These are phyloP conservation scores for Aegle marmelos DNA, from an alignment of 345 rosid genomes.

Conservation along the genomic window DNA sequence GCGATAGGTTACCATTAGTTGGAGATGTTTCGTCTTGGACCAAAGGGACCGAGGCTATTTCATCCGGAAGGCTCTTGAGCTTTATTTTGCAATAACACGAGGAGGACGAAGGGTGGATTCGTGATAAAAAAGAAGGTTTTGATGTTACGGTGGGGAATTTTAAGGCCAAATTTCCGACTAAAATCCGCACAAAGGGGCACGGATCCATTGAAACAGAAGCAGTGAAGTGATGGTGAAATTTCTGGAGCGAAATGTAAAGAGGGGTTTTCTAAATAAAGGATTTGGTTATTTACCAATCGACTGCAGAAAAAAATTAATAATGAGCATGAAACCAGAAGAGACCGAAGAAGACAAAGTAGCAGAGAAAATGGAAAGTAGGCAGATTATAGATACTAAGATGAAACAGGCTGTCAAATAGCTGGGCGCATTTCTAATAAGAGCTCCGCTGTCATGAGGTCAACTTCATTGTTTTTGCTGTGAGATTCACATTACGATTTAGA, in stretches of 20 bases:
- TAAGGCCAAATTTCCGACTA: conserved; percentile 71
- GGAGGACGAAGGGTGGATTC: conserved; percentile 20
- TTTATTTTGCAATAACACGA: conserved; percentile 63
- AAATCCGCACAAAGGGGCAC: conserved; percentile 81
- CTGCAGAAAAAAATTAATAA: neutral
- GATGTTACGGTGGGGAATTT: conserved; percentile 39
- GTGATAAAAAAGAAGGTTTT: conserved; percentile 32
- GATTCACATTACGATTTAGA: neutral
- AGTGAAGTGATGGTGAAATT: neutral
- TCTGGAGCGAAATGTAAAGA: neutral
- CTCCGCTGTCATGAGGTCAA: neutral
- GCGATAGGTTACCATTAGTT: conserved; percentile 8
- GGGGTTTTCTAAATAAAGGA: neutral
- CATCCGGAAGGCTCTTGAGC: conserved; percentile 49
- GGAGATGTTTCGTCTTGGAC: conserved; percentile 19
- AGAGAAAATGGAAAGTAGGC: neutral
- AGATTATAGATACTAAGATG: neutral
- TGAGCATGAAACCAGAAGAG: neutral
- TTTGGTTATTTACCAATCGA: neutral
- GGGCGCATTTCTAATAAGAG: conserved; percentile 9
- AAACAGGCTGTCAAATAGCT: conserved; percentile 78
- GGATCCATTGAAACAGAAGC: conserved; percentile 64
- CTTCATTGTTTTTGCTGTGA: neutral
- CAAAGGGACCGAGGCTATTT: conserved; percentile 37
- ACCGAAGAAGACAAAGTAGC: neutral